Evolutionary conservation across 2,329 filamentous ascomycete genomes (phyloP), one percentile per base, ranked within the genome.

Genomic region (Tolypocladium inflatum): DNA sequence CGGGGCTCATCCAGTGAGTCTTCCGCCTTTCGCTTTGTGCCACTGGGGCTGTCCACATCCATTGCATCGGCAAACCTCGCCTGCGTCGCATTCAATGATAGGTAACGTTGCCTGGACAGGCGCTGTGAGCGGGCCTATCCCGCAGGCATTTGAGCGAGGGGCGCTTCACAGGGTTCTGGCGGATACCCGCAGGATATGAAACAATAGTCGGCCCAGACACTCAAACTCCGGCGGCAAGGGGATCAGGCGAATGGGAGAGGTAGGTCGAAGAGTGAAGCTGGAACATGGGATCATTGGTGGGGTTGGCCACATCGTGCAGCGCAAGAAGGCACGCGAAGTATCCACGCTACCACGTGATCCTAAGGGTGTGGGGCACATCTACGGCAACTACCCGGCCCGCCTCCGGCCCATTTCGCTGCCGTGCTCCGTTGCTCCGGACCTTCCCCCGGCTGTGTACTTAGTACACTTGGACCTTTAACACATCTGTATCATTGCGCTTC

Each of bases 1-100:
- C 70, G 74, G 57, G 71, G 66, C n/a, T 71, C 73, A 15, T 73
- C 69, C 26, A 62, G 65, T 17, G 68, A 63, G 8, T 68, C 70
- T 17, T 76, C 73, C 2, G 76, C 78, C 63, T 82, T 83, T 51
- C 80, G 72, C 70, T 83, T 83, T 58, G 69, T 74, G 56, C 79
- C 78, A 48, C 58, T 63, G 13, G 59, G 59, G 55, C 39, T 66
- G 60, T 79, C 75, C 54, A 79, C 56, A 43, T 80, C 77, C 76
- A 80, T 81, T 45, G 63, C 60, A 51, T 78, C 76, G 45, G 63
- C 61, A 70, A 74, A 74, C 17, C 13, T 35, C 54, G 39, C 26
- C 50, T 8, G 30, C 43, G 21, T 38, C 26, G 53, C 41, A 5
- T 50, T 30, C 43, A 13, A 39, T 30, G 26, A 42, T 38, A 56